Evolutionary conservation across 148 eudicot genomes (phyloP), one percentile per base, ranked within the genome.

Genomic region (Tetragonia tetragonoides): DNA sequence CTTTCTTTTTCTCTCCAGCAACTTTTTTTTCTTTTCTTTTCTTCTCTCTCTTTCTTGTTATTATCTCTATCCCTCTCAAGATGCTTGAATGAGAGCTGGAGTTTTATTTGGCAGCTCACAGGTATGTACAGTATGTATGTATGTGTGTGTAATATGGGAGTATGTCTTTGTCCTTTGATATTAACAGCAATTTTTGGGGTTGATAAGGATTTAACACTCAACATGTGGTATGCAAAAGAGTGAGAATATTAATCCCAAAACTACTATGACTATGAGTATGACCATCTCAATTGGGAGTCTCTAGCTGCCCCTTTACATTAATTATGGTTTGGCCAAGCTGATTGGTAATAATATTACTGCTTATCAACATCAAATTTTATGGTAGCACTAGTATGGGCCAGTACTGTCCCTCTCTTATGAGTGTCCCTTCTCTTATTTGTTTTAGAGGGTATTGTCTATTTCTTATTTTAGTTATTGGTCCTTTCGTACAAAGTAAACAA

Each of bases 161-260:
- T 66, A 40, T 73, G 81, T 82, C 77, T 15, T 40, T 78, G 41
- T 78, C 81, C 34, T 28, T 39, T 61, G 67, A 77, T 54, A 41
- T 67, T 24, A 71, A 77, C 23, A 38, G 66, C 57, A 61, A 74
- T 12, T 72, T 74, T 68, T 17, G 72, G 54, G 44, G 74, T 73
- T 73, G 65, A 73, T 39, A 53, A 54, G 44, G 72, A 69, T 57
- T 61, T 82, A 38, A 67, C 54, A 40, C 75, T 51, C 77, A 77
- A 78, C 73, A 68, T 82, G 81, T 82, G 81, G 81, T 74, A 68
- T 47, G 59, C 81, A 75, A 41, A 20, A 53, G 66, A 78, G 81
- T 7, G 77, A 37, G 77, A 61, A 66, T 46, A 68, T 39, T 18
- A 79, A 68, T 24, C 20, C 14, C 40, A 37, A 54, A 59, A 15